Base-by-base conservation (phyloP, 2,329 filamentous ascomycete genomes). In the Bretziella fagacearum region DNA sequence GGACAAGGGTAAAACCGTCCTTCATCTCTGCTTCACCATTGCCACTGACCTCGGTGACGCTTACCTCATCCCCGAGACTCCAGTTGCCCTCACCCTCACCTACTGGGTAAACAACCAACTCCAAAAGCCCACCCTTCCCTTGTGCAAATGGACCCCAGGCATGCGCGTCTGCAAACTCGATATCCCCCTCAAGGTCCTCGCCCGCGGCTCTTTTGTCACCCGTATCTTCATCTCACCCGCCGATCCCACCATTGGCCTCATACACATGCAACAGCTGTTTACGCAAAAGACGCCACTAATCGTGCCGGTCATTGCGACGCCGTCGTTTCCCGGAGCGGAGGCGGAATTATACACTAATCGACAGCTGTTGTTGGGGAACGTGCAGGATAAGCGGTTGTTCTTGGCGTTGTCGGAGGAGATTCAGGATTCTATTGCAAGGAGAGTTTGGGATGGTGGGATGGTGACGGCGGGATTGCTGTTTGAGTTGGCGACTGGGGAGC, bases 391-490 rank as follows among this genome's bases (percentile, higher is more conserved):
- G 45, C 33, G 49, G 18, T 6, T 51, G 26, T 51, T 51, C 17
- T 32, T 51, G 40, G 11, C 41, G n/a, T 25, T 75, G 3, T 67
- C 71, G 46, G 73, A 77, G 51, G 70, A 74, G 45, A 66, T 76
- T 7, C 72, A 71, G 11, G 71, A 76, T 58, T 74, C 70, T 54
- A 75, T 77, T 47, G 71, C 72, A 0, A 65, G 72, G 2, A 72
- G 76, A 51, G 62, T 76, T 4, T 77, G 73, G 73, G 73, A 77
- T 45, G 71, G 65, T 1, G 73, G 73, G 1, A 59, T 75, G 7
- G 60, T 70, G 4, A 65, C 67, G 1, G 58, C 65, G 1, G 62
- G 61, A 1, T 54, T 63, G 8, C 41, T 69, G 8, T 50, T 39
- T 44, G 48, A 50, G 20, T 18, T 50, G 26, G 44, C 44, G 3